phyloP scores from a whole-genome alignment of 2,329 filamentous ascomycete genomes.

The Calonectria hongkongensis region DNA sequence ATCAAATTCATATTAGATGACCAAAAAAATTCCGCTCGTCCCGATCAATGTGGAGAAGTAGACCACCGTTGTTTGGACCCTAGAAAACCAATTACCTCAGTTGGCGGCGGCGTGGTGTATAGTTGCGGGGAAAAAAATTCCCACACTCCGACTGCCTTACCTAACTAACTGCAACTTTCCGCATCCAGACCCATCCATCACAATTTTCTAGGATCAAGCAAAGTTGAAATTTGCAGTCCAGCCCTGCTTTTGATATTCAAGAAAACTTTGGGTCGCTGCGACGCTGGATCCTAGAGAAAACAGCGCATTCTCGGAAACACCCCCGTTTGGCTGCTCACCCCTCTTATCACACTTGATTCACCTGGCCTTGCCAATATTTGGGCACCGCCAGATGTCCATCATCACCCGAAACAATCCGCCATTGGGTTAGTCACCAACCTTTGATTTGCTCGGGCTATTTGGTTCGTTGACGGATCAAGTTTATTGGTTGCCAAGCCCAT shows the following conservation, averaged over 20 bases:
- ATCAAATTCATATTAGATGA: background rate
- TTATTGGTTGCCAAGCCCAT: conserved; percentile 13
- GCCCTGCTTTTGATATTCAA: background rate
- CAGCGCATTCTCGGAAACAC: conserved; percentile 14
- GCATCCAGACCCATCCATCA: background rate
- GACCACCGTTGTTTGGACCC: conserved; percentile 10
- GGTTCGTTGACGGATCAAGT: background rate
- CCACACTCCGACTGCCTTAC: conserved; percentile 4
- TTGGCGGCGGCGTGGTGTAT: background rate
- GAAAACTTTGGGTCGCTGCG: conserved; percentile 6
- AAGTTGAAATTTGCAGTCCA: conserved; percentile 3
- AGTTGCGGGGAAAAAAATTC: conserved; percentile 16
- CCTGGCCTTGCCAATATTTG: background rate
- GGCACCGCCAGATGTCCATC: background rate
- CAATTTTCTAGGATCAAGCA: background rate
- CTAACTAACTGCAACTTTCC: conserved; percentile 13
- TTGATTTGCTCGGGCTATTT: conserved; percentile 7
- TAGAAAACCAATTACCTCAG: conserved; percentile 15
- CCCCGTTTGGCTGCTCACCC: conserved; percentile 6
- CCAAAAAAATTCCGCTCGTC: conserved; percentile 1
- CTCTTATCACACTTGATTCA: conserved; percentile 16
- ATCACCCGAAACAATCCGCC: conserved; percentile 10
- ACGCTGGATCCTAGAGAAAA: conserved; percentile 2
- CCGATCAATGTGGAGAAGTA: conserved; percentile 5
- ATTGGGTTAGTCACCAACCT: background rate